Evolutionary conservation across 2,329 filamentous ascomycete genomes (phyloP), one percentile per base, ranked within the genome.

Genomic region (Alternaria postmessia): DNA sequence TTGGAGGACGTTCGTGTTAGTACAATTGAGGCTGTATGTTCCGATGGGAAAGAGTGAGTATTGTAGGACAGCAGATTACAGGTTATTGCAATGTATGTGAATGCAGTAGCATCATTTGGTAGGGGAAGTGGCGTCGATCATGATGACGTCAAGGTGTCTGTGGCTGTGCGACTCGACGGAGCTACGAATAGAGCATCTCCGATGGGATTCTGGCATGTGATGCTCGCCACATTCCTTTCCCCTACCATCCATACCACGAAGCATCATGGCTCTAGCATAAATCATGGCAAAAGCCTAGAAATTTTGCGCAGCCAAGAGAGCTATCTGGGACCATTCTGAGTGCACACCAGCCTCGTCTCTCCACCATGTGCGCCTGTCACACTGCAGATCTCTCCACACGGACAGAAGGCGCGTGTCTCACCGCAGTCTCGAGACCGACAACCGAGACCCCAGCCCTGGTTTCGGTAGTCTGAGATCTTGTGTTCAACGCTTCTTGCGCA

Each of bases 321-420:
- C 47, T 20, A 22, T 28, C 26, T 20, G 8, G 18, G 9, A 20
- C 26, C 20, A 18, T 32, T 28, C 26, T 41, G 47, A 44, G 12
- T 53, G 57, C 42, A 57, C 18, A 12, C 39, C 39, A 48, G 57
- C 44, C 61, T 51, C 53, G 43, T 46, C 58, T 57, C 58, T 53
- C 58, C 58, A 52, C 58, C 58, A 62, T 66, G 64, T 64, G 59
- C 51, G 30, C 51, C 38, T 46, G 63, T 68, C 65, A 68, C 62
- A 68, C 65, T 43, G 46, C 62, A 53, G 39, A 47, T 46, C 46
- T 53, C 52, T 43, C 47, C 43, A 57, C 48, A 5, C 11, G 36
- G 22, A 24, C 38, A 32, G 18, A 52, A 63, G 49, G 55, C 57
- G 55, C 51, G 53, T 65, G 59, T 55, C 49, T 58, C 49, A 32